Percentiles rank a stretch among this genome's conserved stretches.
Conservation (phyloP, 2,329 filamentous ascomycete genomes). For the Exophiala sp. region DNA sequence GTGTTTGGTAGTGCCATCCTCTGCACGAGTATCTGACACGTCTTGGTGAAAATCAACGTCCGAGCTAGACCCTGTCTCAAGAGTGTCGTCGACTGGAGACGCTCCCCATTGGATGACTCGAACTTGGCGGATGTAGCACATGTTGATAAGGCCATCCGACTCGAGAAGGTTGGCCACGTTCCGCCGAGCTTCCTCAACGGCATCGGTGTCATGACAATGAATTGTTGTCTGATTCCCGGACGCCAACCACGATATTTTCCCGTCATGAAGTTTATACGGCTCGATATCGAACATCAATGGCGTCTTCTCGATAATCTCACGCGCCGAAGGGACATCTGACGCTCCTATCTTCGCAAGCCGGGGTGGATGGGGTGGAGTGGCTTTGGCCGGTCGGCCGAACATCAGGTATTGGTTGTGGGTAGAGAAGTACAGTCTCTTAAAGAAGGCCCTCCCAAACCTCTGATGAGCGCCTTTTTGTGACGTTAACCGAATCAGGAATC, state of each 20-base stretch:
- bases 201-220: slow-evolving; percentile 52
- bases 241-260: slow-evolving; percentile 52
- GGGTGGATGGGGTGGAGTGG: slow-evolving; percentile 55
- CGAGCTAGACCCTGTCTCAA: slow-evolving; percentile 49
- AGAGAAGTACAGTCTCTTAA: slow-evolving; percentile 60
- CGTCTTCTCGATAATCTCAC: slow-evolving; percentile 51
- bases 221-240: slow-evolving; percentile 43
- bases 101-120: slow-evolving; percentile 51
- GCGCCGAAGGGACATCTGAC: slow-evolving; percentile 47
- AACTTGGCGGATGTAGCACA: slow-evolving; percentile 53
- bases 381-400: slow-evolving; percentile 56
- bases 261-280: slow-evolving; percentile 53
- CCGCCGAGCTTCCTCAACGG: slow-evolving; percentile 53
- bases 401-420: slow-evolving; percentile 58
- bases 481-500: slow-evolving; percentile 60
- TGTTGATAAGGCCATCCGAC: slow-evolving; percentile 60
- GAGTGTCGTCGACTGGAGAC: slow-evolving; percentile 47
- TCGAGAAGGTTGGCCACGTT: slow-evolving; percentile 53
- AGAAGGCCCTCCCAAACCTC: slow-evolving; percentile 55
- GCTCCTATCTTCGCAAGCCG: slow-evolving; percentile 43
- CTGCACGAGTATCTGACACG: slow-evolving; percentile 40
- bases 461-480: slow-evolving; percentile 56
- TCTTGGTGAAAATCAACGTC: slow-evolving; percentile 53
- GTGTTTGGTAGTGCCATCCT: slow-evolving; percentile 50
- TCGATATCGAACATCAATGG: slow-evolving; percentile 58